These are phyloP conservation scores for Fragaria iinumae DNA, from an alignment of 306 rosid species.

Conservation along the genomic window DNA sequence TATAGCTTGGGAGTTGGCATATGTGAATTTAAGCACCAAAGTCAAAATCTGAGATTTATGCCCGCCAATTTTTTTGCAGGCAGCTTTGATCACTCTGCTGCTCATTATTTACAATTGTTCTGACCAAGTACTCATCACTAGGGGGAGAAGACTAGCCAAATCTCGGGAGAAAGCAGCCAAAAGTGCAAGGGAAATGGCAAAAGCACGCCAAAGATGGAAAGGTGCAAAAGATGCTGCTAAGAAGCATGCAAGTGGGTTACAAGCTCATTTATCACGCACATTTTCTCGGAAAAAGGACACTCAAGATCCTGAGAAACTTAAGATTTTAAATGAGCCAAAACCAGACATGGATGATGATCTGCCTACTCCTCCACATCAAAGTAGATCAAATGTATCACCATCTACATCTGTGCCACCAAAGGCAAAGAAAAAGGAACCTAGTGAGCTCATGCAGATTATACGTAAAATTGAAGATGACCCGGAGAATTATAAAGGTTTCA, in stretches of 20 bases:
- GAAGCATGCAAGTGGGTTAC: slow-evolving; percentile 76
- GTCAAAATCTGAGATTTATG: slow-evolving; percentile 29
- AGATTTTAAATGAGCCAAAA: slow-evolving; percentile 47
- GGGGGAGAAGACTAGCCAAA: slow-evolving; percentile 77
- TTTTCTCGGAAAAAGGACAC: slow-evolving; percentile 54
- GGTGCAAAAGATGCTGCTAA: slow-evolving; percentile 77
- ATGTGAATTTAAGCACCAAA: slow-evolving; percentile 12
- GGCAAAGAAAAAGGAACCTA: slow-evolving; percentile 41
- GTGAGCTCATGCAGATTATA: slow-evolving; percentile 43
- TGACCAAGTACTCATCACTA: slow-evolving; percentile 87
- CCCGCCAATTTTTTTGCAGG: slow-evolving; percentile 70
- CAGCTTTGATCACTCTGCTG: slow-evolving; percentile 80
- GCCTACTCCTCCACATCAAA: slow-evolving; percentile 29
- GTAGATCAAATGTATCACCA: slow-evolving; percentile 34
- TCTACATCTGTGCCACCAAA: slow-evolving; percentile 38
- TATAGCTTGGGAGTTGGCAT: slow-evolving; percentile 5
- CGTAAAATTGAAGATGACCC: slow-evolving; percentile 66
- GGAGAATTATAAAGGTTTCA: slow-evolving; percentile 37
- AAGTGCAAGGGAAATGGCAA: slow-evolving; percentile 70
- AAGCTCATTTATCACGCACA: slow-evolving; percentile 71
- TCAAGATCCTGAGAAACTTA: slow-evolving; percentile 38
- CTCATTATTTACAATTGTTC: slow-evolving; percentile 95
- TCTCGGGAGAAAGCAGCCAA: slow-evolving; percentile 92
- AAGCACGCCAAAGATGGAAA: slow-evolving; percentile 80
- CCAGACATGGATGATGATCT: slow-evolving; percentile 41